Conservation (phyloP, 2,329 filamentous ascomycete species). For the Colletotrichum sp. region DNA sequence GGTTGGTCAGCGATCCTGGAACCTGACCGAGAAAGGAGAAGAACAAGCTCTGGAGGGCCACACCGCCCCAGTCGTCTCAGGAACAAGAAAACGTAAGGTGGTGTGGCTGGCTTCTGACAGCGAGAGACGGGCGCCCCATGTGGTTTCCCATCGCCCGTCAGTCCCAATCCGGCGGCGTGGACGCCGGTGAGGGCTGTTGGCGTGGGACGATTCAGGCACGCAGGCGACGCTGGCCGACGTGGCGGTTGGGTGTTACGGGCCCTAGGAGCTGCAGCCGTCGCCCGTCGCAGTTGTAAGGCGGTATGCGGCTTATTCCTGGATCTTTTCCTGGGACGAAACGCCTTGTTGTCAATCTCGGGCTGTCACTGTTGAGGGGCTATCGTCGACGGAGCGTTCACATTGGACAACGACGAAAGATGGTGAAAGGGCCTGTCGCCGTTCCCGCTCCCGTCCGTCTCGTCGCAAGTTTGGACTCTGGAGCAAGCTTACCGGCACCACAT, state of each 20-base stretch:
- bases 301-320: background rate
- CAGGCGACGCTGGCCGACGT: constrained; percentile 1
- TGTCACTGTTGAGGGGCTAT: background rate
- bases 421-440: background rate
- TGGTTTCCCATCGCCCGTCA: background rate
- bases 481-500: background rate
- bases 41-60: background rate
- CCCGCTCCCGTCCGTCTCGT: constrained; percentile 1
- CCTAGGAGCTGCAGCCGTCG: background rate
- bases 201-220: constrained; percentile 4
- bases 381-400: background rate
- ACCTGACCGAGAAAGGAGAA: constrained; percentile 5
- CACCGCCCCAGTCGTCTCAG: background rate
- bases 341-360: background rate
- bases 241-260: constrained; percentile 17
- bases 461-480: background rate
- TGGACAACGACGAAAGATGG: background rate
- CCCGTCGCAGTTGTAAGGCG: background rate
- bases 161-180: background rate
- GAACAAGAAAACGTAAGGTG: background rate
- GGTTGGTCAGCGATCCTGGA: background rate
- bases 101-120: background rate
- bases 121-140: background rate
- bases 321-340: background rate
- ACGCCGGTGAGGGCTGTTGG: background rate